These are phyloP conservation scores for Aaosphaeria pasadenensis DNA, from an alignment of 2,329 filamentous ascomycete species.

Conservation along the genomic window DNA sequence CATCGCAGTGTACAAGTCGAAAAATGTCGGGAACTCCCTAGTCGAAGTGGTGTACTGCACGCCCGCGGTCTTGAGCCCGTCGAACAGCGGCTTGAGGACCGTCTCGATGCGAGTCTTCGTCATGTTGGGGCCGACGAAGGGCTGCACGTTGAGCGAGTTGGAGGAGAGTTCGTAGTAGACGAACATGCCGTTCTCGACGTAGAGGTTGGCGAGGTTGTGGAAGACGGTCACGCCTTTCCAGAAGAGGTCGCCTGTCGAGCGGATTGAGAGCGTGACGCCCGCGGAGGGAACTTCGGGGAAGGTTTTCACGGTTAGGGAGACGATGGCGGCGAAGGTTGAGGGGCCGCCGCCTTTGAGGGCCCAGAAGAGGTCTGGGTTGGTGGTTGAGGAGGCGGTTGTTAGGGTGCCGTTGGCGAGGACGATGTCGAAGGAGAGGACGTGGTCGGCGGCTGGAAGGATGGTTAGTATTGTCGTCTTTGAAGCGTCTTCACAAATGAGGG, in stretches of 20 bases:
- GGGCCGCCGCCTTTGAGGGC: conserved; percentile 15
- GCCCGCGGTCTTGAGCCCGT: conserved; percentile 1
- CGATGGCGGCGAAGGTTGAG: conserved; percentile 5
- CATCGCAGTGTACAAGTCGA: conserved; percentile 8
- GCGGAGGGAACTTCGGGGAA: conserved; percentile 9
- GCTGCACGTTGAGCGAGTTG: conserved; percentile 6
- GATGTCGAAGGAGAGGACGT: conserved; percentile 19
- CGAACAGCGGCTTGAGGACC: conserved; percentile 8
- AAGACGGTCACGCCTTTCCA: conserved; percentile 10
- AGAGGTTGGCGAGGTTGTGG: conserved; percentile 10
- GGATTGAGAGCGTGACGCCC: conserved; percentile 6
- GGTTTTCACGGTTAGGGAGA: conserved; percentile 9
- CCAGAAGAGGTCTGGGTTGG: conserved; percentile 26
- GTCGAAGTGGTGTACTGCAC: conserved; percentile 3
- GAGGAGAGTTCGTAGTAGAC: conserved; percentile 10
- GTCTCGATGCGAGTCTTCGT: conserved; percentile 4
- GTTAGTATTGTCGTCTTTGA: not conserved
- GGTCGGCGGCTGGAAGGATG: conserved; percentile 12
- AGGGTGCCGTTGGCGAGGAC: conserved; percentile 22
- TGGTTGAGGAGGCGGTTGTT: conserved; percentile 13
- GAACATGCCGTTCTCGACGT: conserved; percentile 12
- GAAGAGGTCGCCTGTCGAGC: conserved; percentile 6
- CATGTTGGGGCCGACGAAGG: conserved; percentile 12
- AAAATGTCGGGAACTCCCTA: conserved; percentile 8
- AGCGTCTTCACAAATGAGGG: not conserved